Base-by-base conservation (phyloP, 139 green algal species). In the Axilococcus clingmanii region DNA sequence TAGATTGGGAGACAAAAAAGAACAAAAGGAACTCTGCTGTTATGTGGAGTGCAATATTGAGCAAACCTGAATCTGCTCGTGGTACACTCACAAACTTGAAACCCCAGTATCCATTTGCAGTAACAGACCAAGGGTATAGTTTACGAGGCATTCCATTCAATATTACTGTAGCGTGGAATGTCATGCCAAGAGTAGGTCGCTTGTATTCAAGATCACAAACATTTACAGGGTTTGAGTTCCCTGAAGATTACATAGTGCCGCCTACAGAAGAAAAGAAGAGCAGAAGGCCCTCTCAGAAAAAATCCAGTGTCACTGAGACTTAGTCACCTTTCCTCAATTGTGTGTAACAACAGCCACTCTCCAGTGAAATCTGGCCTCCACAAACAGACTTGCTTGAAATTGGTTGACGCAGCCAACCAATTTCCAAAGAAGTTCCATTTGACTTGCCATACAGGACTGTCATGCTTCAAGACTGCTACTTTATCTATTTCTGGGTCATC, bases 151-250 rank as follows among this genome's bases (percentile, higher is more conserved):
- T 43, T 0, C 14, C 65, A 0, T 59, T 92, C 40, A 89, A 92
- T 56, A 35, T 94, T 0, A 89, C 77, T 4, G 62, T 94, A 9
- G 62, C 71, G 5, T 92, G 83, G 81, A 72, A 87, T 31, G 65
- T 86, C 3, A 93, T 93, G 84, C 84, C 84, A 0, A 60, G 59
- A n/a, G 82, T 93, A 7, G 84, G 84, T 7, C 30, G 31, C 5
- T 30, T 72, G 24, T 57, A 46, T 20, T 63, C 53, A 5, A 22
- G 31, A 8, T 8, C 5, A 4, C 50, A 25, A 15, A 56, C n/a
- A 4, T 71, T 66, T 35, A 2, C 3, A 19, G 40, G 23, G 5
- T 45, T 30, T 19, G 29, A 20, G 3, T 37, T 72, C 38, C 63
- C 63, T 5, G 27, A 49, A 4, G 38, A 52, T 19, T 72, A 72